Evolutionary conservation across 2,329 filamentous ascomycete genomes (phyloP), one percentile per base, ranked within the genome.

Genomic region (Dothideomycetes sp.): DNA sequence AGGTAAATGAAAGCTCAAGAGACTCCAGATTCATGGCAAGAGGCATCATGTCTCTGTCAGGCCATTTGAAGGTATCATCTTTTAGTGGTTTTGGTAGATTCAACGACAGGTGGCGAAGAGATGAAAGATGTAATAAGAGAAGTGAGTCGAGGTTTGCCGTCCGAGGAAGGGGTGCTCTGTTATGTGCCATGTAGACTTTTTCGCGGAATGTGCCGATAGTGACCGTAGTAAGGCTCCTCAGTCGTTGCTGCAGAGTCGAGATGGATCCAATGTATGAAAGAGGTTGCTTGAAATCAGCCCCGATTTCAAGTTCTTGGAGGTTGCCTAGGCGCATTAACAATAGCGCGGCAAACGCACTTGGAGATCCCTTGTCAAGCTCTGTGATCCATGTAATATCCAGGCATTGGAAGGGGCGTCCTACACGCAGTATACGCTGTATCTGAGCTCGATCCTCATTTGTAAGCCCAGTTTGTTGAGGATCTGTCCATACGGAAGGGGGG

Each of bases 1-100:
- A 37, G 3, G 36, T 37, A 19, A 31, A 31, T 3, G 36, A 5
- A 31, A 37, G 27, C 24, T 37, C 27, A n/a, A 37, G 27, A 5
- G 36, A 37, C 12, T 31, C 27, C 2, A 37, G 24, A 31, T 15
- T 19, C 3, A 14, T 19, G 17, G 14, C 22, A 5, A 31, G 11
- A 5, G 34, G 34, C 22, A 14, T 3, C 8, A n/a, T 5, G 12
- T 10, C 11, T 10, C 11, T 16, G 14, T 14, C 5, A 11, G 36
- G 36, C 34, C 34, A 36, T 17, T 5, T 8, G 8, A 36, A 36
- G 3, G 11, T 7, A 7, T 7, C 3, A 19, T 12, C 10, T 5
- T 30, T 27, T 7, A 19, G 14, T 15, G 11, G 36, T 11, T 31
- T 37, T 3, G 36, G 36, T 3, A 37, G 3, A 15, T 37, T 37